These are phyloP conservation scores for Pelagophyceae sp. DNA, from an alignment of 352 stramenopile genomes.

Conservation along the genomic window DNA sequence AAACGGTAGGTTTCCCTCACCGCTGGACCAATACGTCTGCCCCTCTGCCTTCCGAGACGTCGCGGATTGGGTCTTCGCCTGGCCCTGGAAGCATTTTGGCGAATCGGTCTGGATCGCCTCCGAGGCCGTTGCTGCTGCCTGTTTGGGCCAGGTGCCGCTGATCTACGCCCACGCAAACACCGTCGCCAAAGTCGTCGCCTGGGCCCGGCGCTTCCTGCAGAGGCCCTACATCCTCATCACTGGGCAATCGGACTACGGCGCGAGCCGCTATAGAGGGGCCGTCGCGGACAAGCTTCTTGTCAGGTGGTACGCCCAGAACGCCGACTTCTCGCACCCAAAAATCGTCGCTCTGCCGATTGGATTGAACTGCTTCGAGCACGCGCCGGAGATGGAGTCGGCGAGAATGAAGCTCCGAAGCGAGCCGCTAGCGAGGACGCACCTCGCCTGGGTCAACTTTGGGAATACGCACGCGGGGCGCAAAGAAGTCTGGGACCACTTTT, in stretches of 20 bases:
- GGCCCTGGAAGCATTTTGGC: conserved; percentile 5
- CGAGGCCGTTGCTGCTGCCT: not conserved
- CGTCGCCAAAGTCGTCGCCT: not conserved
- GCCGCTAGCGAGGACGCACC: not conserved
- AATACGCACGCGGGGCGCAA: conserved; percentile 6
- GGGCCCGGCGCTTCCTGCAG: not conserved
- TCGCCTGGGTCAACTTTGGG: conserved; percentile 17
- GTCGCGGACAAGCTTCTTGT: not conserved
- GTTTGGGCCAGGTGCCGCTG: not conserved
- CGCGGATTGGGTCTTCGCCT: conserved; percentile 14
- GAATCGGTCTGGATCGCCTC: conserved; percentile 5
- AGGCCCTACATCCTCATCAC: conserved; percentile 8
- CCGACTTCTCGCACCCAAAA: not conserved
- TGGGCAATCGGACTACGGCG: conserved; percentile 5
- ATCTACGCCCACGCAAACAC: conserved; percentile 16
- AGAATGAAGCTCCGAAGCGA: not conserved
- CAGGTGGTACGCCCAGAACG: conserved; percentile 11
- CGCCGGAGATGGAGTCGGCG: not conserved
- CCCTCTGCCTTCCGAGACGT: conserved; percentile 2
- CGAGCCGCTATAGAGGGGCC: not conserved
- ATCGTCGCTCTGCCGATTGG: not conserved
- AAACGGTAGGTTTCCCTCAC: too few relatives aligned
- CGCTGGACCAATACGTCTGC: not conserved
- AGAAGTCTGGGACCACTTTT: not conserved
- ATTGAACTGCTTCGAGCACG: conserved; percentile 18